Evolutionary conservation across 345 rosid genomes (phyloP).

Genomic region (Clausena lansium): DNA sequence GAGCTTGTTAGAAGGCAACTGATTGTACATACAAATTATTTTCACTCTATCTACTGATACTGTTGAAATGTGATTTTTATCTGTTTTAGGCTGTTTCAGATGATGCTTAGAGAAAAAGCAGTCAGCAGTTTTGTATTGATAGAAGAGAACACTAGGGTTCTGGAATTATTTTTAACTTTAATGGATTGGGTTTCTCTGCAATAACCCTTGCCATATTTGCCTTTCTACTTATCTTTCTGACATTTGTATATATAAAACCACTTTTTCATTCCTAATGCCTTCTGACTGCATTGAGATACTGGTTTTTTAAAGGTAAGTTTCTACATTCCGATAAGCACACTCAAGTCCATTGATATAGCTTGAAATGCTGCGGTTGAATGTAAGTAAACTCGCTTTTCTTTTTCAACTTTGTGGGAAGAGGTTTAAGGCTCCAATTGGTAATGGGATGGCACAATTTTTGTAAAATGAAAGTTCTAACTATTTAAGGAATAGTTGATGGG

Average conservation of each 20-base stretch:
- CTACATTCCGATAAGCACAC: not conserved
- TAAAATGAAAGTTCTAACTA: too few relatives aligned
- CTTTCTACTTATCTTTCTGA: not conserved
- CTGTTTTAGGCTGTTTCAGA: slow-evolving; percentile 52
- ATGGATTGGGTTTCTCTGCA: not conserved
- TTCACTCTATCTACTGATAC: slow-evolving; percentile 14
- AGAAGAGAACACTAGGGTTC: slow-evolving; percentile 4
- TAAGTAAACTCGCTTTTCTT: too few relatives aligned
- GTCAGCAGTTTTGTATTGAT: slow-evolving; percentile 52
- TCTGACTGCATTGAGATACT: not conserved
- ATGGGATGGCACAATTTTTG: too few relatives aligned
- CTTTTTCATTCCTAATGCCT: not conserved
- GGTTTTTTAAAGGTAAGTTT: not conserved
- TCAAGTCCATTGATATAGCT: not conserved
- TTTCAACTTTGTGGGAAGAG: too few relatives aligned
- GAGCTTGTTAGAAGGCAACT: slow-evolving; percentile 59
- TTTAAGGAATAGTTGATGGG: too few relatives aligned
- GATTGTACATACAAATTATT: slow-evolving; percentile 30
- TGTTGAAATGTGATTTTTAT: slow-evolving; percentile 13
- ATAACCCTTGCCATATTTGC: not conserved
- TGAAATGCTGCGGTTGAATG: too few relatives aligned
- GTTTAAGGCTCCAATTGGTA: too few relatives aligned
- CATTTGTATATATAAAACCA: not conserved
- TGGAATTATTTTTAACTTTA: not conserved
- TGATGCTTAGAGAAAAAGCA: slow-evolving; percentile 28